Evolutionary conservation across 1,284 basidiomycete genomes (phyloP).

Genomic region (Cutaneotrichosporon mucoides): DNA sequence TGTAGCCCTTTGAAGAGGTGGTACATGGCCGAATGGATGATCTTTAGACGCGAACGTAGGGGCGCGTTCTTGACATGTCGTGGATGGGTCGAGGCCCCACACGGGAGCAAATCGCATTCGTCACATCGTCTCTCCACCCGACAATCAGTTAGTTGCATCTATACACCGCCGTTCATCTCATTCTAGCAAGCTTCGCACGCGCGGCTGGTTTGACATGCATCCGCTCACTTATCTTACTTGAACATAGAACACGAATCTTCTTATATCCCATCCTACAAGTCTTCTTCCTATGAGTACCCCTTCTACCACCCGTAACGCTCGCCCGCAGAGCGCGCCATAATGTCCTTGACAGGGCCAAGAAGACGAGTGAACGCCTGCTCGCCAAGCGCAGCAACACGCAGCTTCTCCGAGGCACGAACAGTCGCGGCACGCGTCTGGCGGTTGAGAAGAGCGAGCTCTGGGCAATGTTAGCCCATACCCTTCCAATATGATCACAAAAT

Average conservation of each 20-base stretch:
- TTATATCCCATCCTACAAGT: not conserved
- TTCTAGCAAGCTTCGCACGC: too few species aligned
- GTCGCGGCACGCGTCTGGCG: conserved; percentile 88
- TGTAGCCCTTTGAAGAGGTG: conserved; percentile 85
- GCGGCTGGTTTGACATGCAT: too few species aligned
- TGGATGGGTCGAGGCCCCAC: not conserved
- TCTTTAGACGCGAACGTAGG: not conserved
- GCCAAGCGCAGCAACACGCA: conserved; percentile 89
- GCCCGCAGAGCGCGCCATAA: conserved; percentile 49
- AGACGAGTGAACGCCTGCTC: conserved; percentile 91
- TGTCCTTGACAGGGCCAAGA: conserved; percentile 66
- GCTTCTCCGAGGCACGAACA: conserved; percentile 71
- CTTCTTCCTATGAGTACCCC: not conserved
- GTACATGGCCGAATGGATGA: conserved; percentile 58
- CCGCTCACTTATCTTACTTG: not conserved
- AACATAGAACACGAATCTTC: not conserved
- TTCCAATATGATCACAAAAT: too few species aligned
- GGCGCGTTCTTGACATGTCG: too few species aligned
- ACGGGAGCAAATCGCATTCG: conserved; percentile 4
- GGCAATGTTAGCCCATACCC: not conserved
- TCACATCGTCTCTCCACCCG: too few species aligned
- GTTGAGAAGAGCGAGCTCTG: conserved; percentile 79
- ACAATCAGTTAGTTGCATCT: too few species aligned
- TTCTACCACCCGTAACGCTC: conserved; percentile 42
- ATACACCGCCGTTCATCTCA: too few species aligned